A percentile compares a stretch with the other conserved stretches of the same genome.
Conservation (phyloP, 345 rosid genomes). For the Arabidopsis suecica region DNA sequence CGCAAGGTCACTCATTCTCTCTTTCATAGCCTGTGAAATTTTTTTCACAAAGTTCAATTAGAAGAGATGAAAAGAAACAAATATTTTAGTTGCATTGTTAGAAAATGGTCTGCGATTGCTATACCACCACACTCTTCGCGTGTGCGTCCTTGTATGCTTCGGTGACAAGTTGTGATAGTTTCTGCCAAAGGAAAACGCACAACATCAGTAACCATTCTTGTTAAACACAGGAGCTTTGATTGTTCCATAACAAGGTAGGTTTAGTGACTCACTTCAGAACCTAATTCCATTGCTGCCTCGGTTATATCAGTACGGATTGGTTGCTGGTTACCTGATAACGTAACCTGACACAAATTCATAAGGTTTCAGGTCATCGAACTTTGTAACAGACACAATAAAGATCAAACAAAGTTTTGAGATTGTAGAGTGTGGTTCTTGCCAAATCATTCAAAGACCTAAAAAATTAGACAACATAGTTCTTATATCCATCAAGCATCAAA, state of each 20-base stretch:
- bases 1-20: conserved; percentile 90
- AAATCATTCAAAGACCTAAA: background rate
- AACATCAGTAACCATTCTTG: conserved; percentile 33
- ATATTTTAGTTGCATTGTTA: background rate
- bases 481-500: background rate
- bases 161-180: conserved; percentile 75
- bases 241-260: background rate
- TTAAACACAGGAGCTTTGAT: too few relatives aligned
- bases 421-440: background rate
- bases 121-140: conserved; percentile 87
- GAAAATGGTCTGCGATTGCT: background rate
- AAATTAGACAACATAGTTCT: background rate
- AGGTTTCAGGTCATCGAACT: background rate
- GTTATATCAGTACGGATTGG: conserved; percentile 91
- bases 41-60: background rate
- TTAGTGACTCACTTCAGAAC: conserved; percentile 68
- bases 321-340: conserved; percentile 89
- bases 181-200: conserved; percentile 53
- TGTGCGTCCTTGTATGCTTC: conserved; percentile 98
- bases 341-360: conserved; percentile 55
- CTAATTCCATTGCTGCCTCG: conserved; percentile 95
- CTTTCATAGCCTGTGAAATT: conserved; percentile 92
- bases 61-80: background rate
- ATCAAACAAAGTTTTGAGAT: background rate
- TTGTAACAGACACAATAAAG: background rate